Base-by-base conservation (phyloP, 2,329 filamentous ascomycete genomes). In the Meredithiella fracta region DNA sequence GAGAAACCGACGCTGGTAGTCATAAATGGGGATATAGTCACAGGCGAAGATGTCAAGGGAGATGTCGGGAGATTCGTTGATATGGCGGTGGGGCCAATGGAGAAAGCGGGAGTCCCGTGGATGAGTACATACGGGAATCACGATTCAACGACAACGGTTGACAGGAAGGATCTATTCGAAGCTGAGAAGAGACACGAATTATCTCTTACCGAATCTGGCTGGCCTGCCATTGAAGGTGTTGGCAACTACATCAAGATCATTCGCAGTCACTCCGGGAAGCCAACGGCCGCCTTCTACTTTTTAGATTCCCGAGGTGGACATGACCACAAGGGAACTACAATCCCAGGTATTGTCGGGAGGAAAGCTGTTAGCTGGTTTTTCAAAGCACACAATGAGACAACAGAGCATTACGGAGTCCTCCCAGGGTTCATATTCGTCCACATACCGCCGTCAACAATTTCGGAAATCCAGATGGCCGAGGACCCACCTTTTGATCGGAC, bases 81-180 rank as follows among this genome's bases (percentile, higher is more conserved):
- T 60, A 66, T 73, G 61, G 73, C 83, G 8, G 77, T 83, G 1
- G 66, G 62, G 1, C 81, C 80, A 0, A 66, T 87, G 0, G 68
- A 83, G 0, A 60, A 74, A 2, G 72, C 75, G 15, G 69, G 70
- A 6, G 63, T 83, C 0, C 70, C 72, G 0, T 87, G 81, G 77
- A 82, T 81, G 1, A 80, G 78, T 0, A 81, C 81, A 0, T 86
- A 86, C 60, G 83, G 83, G 0, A 86, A 86, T 57, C 83, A 87
- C 61, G 83, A 87, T 60, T 73, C 74, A 50, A 67, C 77, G 37
- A 76, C 70, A 63, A 82, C 83, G 59, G 66, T 83, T 7, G 76
- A 74, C 0, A 72, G 73, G 17, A 62, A 64, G 29, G 59, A 62
- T 2, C 71, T 75, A n/a, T 64, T 73, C 2, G 65, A 62, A 47